Base-by-base conservation (phyloP, 2,329 filamentous ascomycete genomes). In the Fusarium robinianum region DNA sequence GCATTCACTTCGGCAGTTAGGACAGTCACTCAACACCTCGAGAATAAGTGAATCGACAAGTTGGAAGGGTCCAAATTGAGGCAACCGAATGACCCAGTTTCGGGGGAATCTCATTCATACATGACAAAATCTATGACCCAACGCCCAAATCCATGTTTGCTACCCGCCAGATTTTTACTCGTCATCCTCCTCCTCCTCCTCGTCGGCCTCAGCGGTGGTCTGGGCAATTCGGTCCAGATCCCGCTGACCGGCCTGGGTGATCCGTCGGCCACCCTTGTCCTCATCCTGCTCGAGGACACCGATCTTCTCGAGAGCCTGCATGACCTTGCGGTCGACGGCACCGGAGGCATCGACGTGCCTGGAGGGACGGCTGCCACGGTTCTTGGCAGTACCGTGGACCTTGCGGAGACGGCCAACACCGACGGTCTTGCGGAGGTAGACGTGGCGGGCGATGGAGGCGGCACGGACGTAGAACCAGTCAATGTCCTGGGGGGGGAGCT, bases 351-450 rank as follows among this genome's bases (percentile, higher is more conserved):
- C 88, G 67, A 96, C 89, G 83, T 99, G 94, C 78, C 95, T 86
- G 60, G 85, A 89, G 72, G 94, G 94, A 64, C 87, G 84, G 65
- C 84, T 84, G 67, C 94, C 94, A 66, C 94, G 90, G 87, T 97
- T 99, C 86, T 95, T 96, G 80, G 88, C 87, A 65, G 84, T 87
- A 67, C 90, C 94, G 84, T 99, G 94, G 61, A 87, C 88, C 81
- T 95, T 96, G 76, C 92, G 88, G 66, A 99, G 85, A 71, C 94
- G 90, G 77, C 94, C 94, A 65, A 99, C 90, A 83, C 94, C 94
- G 72, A 99, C 91, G 57, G 91, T 96, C 84, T 99, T 99, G 80
- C 94, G 88, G 75, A 99, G 83, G 84, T 99, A 99, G 81, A 99
- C 86, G 83, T 97, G 92, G 71, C 91, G 90, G 69, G 94, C 94